Conservation (phyloP, 805 yeast genomes). For the Metschnikowia borealis region DNA sequence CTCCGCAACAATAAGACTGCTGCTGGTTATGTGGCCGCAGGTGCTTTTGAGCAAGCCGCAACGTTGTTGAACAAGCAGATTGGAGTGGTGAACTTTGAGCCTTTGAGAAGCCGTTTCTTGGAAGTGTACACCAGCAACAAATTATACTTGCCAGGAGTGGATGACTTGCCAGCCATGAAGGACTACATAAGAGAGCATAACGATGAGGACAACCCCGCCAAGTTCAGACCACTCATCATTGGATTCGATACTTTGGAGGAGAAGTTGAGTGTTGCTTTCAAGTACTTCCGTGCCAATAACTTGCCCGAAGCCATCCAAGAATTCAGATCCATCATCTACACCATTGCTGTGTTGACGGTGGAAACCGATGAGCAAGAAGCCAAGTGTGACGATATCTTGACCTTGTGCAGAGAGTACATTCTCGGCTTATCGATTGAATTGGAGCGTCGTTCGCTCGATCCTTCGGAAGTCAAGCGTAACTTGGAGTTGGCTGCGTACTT, state of each 20-base stretch:
- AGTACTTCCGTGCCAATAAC: slow-evolving; percentile 76
- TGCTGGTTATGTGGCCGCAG: slow-evolving; percentile 92
- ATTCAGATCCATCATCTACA: slow-evolving; percentile 78
- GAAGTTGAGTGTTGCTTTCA: slow-evolving; percentile 69
- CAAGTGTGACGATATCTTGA: slow-evolving; percentile 66
- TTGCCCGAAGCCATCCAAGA: slow-evolving; percentile 73
- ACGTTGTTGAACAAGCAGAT: slow-evolving; percentile 85
- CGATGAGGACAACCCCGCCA: slow-evolving; percentile 48
- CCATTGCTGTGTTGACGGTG: slow-evolving; percentile 68
- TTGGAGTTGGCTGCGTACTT: slow-evolving; percentile 95
- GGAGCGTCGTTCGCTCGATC: slow-evolving; percentile 75
- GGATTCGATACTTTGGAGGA: slow-evolving; percentile 66
- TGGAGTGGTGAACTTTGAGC: slow-evolving; percentile 84
- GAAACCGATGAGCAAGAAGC: slow-evolving; percentile 69
- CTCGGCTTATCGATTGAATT: slow-evolving; percentile 89
- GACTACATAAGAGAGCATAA: slow-evolving; percentile 65
- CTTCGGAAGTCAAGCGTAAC: slow-evolving; percentile 73
- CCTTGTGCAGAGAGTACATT: slow-evolving; percentile 82
- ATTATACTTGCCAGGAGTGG: slow-evolving; percentile 68
- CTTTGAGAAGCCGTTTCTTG: slow-evolving; percentile 75
- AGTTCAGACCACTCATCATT: slow-evolving; percentile 62
- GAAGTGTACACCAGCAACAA: slow-evolving; percentile 82
- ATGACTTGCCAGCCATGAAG: slow-evolving; percentile 66
- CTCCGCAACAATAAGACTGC: slow-evolving; percentile 83
- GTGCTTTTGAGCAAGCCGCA: slow-evolving; percentile 94